These are phyloP conservation scores for Trypanosoma congolense DNA, from an alignment of 208 protist genomes.

Conservation along the genomic window DNA sequence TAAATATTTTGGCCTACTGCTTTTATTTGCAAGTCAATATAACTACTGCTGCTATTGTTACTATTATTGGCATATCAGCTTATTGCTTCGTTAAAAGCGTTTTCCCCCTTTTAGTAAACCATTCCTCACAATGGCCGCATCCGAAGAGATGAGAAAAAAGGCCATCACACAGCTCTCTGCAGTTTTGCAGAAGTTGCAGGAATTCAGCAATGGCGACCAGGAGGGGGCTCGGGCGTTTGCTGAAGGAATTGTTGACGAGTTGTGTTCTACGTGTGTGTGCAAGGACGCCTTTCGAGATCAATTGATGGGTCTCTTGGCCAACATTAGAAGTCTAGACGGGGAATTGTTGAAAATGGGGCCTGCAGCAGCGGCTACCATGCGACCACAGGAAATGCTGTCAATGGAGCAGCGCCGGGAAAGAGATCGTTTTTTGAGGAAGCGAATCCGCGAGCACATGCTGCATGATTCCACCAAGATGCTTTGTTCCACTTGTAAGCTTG, in stretches of 20 bases:
- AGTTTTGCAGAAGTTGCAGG: slow-evolving; percentile 36
- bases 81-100: too few relatives aligned
- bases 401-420: slow-evolving; percentile 39
- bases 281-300: slow-evolving; percentile 74
- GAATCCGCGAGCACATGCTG: slow-evolving; percentile 68
- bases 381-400: slow-evolving; percentile 68
- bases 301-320: slow-evolving; percentile 62
- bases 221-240: slow-evolving; percentile 38
- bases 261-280: slow-evolving; percentile 23
- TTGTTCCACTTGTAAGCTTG: slow-evolving; percentile 77
- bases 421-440: slow-evolving; percentile 53
- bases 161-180: slow-evolving; percentile 33
- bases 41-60: too few relatives aligned
- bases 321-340: slow-evolving; percentile 67
- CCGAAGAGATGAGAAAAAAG: slow-evolving; percentile 13
- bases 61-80: too few relatives aligned
- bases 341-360: slow-evolving; percentile 44
- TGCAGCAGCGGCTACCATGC: slow-evolving; percentile 53
- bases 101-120: too few relatives aligned
- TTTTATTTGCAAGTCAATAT: too few relatives aligned
- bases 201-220: slow-evolving; percentile 52
- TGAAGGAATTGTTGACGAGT: slow-evolving; percentile 29
- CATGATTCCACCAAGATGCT: slow-evolving; percentile 77
- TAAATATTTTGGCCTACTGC: too few relatives aligned
- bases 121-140: slow-evolving; percentile 10